Evolutionary conservation across 108 stramenopile genomes (phyloP), one percentile per base, ranked within the genome.

Genomic region (Pseudonitzschia delicatissima): DNA sequence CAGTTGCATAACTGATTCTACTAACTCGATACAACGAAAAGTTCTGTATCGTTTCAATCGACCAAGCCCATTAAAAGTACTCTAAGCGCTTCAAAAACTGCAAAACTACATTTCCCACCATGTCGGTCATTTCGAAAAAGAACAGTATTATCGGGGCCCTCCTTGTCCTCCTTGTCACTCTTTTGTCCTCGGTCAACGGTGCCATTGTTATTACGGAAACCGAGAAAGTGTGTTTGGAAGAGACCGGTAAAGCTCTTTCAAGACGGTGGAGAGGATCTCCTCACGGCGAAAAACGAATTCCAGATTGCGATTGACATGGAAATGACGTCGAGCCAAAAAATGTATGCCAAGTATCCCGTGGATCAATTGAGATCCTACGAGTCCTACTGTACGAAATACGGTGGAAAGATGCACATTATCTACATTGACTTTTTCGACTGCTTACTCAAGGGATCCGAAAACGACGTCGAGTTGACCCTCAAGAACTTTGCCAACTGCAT

Each of bases 401-500:
- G 60, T 23, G 60, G 60, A 6, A 61, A 33, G 36, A 5, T 61
- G 21, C 60, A 61, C 23, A 40, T 17, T 12, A 61, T 61, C 60
- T 39, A 61, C 18, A 37, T 61, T 2, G 60, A 61, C 23, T 61
- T 61, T 42, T 61, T 61, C 20, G 60, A 61, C 34, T 61, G 60
- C 37, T 33, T 5, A 9, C 26, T 61, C 31, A 23, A 6, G 7
- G 25, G 60, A 6, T 25, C 37, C 26, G 28, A 33, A 15, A 26
- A 57, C 13, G 60, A 61, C 32, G 37, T 61, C 32, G 60, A 61
- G 37, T 26, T 61, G 21, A 61, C 60, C 28, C 37, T 61, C 9
- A 61, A 61, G 39, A 40, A 61, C 21, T 61, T 61, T 42, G 60
- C 60, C 12, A 61, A 61, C 37, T 61, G 60, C 32, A 21, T 61